These are phyloP conservation scores for Nothophoma quercina DNA, from an alignment of 2,329 filamentous ascomycete species.

Conservation along the genomic window DNA sequence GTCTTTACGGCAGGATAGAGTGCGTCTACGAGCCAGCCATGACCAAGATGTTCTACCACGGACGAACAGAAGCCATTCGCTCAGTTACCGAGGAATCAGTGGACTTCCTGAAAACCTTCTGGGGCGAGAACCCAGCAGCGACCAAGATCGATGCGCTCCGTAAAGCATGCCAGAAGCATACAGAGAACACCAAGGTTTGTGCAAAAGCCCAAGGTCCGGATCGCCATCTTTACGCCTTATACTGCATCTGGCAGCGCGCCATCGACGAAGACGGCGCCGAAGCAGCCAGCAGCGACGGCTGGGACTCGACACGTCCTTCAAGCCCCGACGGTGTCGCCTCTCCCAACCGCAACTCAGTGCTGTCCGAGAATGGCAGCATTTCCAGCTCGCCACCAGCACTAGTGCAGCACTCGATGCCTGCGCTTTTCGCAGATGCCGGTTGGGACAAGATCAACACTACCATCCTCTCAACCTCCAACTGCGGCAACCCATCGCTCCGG, in stretches of 20 bases:
- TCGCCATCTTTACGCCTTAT: constrained; percentile 90
- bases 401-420: constrained; percentile 66
- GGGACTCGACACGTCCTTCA: constrained; percentile 47
- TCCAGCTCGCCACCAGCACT: constrained; percentile 60
- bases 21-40: constrained; percentile 98
- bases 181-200: constrained; percentile 80
- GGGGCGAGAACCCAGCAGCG: constrained; percentile 84
- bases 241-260: constrained; percentile 91
- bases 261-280: constrained; percentile 74
- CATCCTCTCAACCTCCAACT: constrained; percentile 96
- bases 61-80: constrained; percentile 91
- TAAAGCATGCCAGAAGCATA: constrained; percentile 84
- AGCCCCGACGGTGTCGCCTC: constrained; percentile 66
- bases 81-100: constrained; percentile 83
- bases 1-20: constrained; percentile 90
- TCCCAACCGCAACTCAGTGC: constrained; percentile 60
- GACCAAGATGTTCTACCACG: constrained; percentile 94
- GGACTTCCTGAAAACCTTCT: constrained; percentile 93
- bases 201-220: constrained; percentile 91
- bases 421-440: constrained; percentile 84
- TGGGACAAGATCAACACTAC: constrained; percentile 97
- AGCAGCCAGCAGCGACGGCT: constrained; percentile 64
- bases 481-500: constrained; percentile 90
- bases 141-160: constrained; percentile 86
- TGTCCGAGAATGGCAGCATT: constrained; percentile 59